Percentiles rank a stretch among this genome's conserved stretches.
Conservation (phyloP, 78 protist genomes). For the Dictyostelium purpureum region DNA sequence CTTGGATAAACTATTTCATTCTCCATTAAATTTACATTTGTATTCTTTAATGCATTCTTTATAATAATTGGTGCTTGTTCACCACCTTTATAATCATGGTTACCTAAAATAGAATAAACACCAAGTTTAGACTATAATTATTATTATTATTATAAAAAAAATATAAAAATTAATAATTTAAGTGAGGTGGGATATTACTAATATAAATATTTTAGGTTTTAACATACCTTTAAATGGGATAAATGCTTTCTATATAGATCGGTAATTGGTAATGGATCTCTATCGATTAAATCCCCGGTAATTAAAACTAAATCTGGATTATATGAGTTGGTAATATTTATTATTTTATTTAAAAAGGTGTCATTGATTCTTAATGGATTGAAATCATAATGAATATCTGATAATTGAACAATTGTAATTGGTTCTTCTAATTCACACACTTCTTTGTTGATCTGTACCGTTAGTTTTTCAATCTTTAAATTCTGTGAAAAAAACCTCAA, state of each 20-base stretch:
- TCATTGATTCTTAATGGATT: slow-evolving; percentile 46
- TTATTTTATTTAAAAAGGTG: neutral
- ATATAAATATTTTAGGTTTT: neutral
- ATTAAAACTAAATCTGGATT: slow-evolving; percentile 53
- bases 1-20: slow-evolving; percentile 59
- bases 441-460: neutral
- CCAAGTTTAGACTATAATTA: slow-evolving; percentile 29
- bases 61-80: too few species aligned
- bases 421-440: neutral
- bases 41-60: neutral
- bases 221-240: slow-evolving; percentile 17
- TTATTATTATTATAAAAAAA: neutral
- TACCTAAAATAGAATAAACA: slow-evolving; percentile 52
- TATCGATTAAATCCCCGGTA: slow-evolving; percentile 61
- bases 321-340: neutral
- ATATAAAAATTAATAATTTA: neutral
- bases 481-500: neutral
- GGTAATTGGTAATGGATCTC: slow-evolving; percentile 30
- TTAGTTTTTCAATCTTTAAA: neutral
- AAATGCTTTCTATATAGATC: slow-evolving; percentile 36
- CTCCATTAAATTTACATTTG: slow-evolving; percentile 14
- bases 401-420: slow-evolving; percentile 23
- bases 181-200: neutral
- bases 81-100: slow-evolving; percentile 66
- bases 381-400: slow-evolving; percentile 69